phyloP scores from a whole-genome alignment of 2,329 filamentous ascomycete genomes.

The Dothistroma septosporum region DNA sequence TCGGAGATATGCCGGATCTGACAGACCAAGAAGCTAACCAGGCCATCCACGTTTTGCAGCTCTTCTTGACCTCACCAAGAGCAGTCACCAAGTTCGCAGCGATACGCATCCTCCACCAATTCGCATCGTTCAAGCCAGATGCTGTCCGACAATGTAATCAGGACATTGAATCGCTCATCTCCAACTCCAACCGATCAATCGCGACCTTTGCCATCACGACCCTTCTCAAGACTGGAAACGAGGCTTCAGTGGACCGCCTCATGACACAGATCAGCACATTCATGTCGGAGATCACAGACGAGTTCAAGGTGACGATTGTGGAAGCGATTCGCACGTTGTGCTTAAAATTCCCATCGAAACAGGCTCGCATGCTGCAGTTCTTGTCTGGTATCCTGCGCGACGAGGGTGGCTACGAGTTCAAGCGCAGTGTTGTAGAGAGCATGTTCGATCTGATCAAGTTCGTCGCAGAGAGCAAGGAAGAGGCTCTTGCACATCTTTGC shows the following conservation, averaged over 20 bases:
- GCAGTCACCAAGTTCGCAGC: constrained; percentile 97
- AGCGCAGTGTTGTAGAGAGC: constrained; percentile 94
- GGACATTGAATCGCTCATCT: constrained; percentile 94
- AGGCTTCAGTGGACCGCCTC: constrained; percentile 89
- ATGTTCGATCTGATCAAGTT: constrained; percentile 99
- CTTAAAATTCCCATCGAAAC: constrained; percentile 96
- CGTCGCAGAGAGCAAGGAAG: constrained; percentile 78
- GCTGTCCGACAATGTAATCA: constrained; percentile 92
- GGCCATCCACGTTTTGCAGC: constrained; percentile 89
- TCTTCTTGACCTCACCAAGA: constrained; percentile 92
- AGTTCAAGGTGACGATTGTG: constrained; percentile 99
- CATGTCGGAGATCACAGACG: constrained; percentile 98
- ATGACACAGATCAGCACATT: constrained; percentile 99
- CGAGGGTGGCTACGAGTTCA: constrained; percentile 97
- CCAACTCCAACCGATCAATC: constrained; percentile 94
- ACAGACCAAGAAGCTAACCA: constrained; percentile 87
- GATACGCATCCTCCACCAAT: constrained; percentile 91
- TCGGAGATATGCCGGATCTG: constrained; percentile 90
- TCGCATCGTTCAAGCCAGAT: constrained; percentile 92
- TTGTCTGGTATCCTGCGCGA: constrained; percentile 94
- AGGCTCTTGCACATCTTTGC: constrained; percentile 88
- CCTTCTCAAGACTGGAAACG: constrained; percentile 95
- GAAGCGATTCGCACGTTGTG: constrained; percentile 95
- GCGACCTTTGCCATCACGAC: constrained; percentile 98
- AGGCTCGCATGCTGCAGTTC: constrained; percentile 96